Evolutionary conservation across 441 rosid genomes (phyloP).

Genomic region (Raphanus hybrid): DNA sequence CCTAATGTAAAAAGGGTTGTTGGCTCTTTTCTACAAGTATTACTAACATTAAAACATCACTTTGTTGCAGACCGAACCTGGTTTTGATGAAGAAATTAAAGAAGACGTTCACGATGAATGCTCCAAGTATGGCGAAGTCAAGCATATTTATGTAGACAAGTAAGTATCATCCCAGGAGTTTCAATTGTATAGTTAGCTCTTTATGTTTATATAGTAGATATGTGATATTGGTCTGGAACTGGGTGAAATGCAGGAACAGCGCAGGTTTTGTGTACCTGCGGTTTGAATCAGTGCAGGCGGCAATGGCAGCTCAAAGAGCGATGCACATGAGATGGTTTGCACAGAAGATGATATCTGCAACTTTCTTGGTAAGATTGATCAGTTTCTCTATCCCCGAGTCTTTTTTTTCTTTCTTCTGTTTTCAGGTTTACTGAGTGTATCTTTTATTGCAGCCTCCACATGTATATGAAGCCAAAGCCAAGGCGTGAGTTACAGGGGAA

Average conservation of each 20-base stretch:
- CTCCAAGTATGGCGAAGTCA: conserved; percentile 58
- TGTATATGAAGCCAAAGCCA: conserved; percentile 74
- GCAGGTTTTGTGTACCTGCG: conserved; percentile 73
- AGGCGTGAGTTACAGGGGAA: conserved; percentile 37
- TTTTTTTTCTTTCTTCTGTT: conserved; percentile 5
- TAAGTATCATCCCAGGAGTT: conserved; percentile 45
- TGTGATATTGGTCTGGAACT: conserved; percentile 19
- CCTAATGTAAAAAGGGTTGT: not conserved
- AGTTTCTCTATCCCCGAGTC: conserved; percentile 1
- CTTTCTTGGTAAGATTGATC: conserved; percentile 62
- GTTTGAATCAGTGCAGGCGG: conserved; percentile 66
- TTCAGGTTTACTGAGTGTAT: conserved; percentile 11
- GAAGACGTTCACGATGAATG: conserved; percentile 87
- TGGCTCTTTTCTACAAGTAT: not conserved
- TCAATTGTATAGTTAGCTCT: not conserved
- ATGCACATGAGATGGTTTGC: conserved; percentile 99
- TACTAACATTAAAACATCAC: conserved; percentile 21
- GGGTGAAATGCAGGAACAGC: conserved; percentile 59
- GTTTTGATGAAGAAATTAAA: conserved; percentile 77
- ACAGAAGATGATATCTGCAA: conserved; percentile 75
- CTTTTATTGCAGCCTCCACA: conserved; percentile 62
- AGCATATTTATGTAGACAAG: conserved; percentile 9
- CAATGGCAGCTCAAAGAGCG: conserved; percentile 71
- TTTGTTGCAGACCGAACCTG: conserved; percentile 71
- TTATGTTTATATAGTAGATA: not conserved